Conservation (phyloP, 164 flowering plant genomes). For the Annona cherimola region DNA sequence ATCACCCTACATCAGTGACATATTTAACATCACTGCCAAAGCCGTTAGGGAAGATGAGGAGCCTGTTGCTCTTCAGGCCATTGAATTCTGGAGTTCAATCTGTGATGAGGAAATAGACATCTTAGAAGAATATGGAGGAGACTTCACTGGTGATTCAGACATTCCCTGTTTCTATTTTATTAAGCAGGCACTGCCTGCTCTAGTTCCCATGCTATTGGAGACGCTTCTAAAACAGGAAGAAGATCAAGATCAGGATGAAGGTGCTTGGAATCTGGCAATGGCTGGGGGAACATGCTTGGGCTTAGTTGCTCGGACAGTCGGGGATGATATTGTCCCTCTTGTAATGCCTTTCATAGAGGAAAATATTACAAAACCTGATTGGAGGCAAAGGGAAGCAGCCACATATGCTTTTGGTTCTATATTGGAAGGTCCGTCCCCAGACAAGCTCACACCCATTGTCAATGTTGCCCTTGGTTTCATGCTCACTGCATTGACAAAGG, state of each 20-base stretch:
- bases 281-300: conserved; percentile 73
- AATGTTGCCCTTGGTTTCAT: conserved; percentile 51
- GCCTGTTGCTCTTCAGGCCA: conserved; percentile 63
- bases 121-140: conserved; percentile 55
- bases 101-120: conserved; percentile 66
- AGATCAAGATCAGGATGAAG: conserved; percentile 67
- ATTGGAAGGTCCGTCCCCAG: conserved; percentile 58
- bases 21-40: conserved; percentile 55
- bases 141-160: conserved; percentile 52
- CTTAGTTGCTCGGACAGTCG: conserved; percentile 60
- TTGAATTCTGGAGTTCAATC: conserved; percentile 66
- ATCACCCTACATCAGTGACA: conserved; percentile 50
- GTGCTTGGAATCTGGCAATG: conserved; percentile 70
- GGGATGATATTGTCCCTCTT: conserved; percentile 62
- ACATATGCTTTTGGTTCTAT: conserved; percentile 69
- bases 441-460: conserved; percentile 44
- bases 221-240: conserved; percentile 65
- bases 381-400: conserved; percentile 70
- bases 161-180: conserved; percentile 55
- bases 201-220: conserved; percentile 57
- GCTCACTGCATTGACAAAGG: conserved; percentile 49
- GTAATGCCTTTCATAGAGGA: conserved; percentile 61
- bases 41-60: conserved; percentile 65
- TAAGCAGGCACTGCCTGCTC: conserved; percentile 61
- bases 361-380: conserved; percentile 56